Percentiles rank a stretch among this genome's conserved stretches.
Conservation (phyloP, 1,284 basidiomycete species). For the Meripilus lineatus region DNA sequence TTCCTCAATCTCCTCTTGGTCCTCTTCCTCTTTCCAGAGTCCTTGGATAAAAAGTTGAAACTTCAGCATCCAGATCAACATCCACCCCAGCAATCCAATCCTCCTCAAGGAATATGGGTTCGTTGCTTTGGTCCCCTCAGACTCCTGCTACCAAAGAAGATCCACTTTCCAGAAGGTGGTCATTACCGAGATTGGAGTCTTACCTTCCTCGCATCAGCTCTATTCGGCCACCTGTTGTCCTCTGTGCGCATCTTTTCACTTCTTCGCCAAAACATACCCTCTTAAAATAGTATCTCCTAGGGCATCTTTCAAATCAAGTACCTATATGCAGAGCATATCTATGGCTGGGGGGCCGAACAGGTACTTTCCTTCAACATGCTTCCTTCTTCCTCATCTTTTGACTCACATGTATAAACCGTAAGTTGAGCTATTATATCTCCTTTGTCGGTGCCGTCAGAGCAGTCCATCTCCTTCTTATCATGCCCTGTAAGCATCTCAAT, state of each 20-base stretch:
- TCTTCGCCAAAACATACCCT: not conserved
- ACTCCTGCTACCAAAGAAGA: not conserved
- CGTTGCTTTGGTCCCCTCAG: too few species aligned
- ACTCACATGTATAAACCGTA: not conserved
- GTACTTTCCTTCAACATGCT: too few species aligned
- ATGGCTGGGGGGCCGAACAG: constrained; percentile 53
- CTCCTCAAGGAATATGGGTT: constrained; percentile 9
- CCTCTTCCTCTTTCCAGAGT: constrained; percentile 63
- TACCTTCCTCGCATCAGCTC: constrained; percentile 42
- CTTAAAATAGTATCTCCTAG: constrained; percentile 21
- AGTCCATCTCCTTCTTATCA: constrained; percentile 45
- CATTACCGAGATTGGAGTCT: constrained; percentile 53
- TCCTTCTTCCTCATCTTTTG: constrained; percentile 1
- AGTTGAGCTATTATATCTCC: constrained; percentile 64
- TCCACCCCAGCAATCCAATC: constrained; percentile 27
- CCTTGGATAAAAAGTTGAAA: constrained; percentile 43
- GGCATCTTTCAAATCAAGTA: constrained; percentile 59
- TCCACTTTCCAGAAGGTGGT: constrained; percentile 22
- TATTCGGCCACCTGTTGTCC: constrained; percentile 43
- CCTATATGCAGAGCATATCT: constrained; percentile 52
- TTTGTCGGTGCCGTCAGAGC: constrained; percentile 47
- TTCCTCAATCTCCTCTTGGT: constrained; percentile 46
- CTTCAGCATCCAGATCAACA: constrained; percentile 19
- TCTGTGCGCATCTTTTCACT: constrained; percentile 32
- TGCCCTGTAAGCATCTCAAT: constrained; percentile 45